Percentiles rank a stretch among this genome's conserved stretches.
These are phyloP conservation scores for Geranium rotundifolium DNA, from an alignment of 345 rosid species.

Conservation along the genomic window DNA sequence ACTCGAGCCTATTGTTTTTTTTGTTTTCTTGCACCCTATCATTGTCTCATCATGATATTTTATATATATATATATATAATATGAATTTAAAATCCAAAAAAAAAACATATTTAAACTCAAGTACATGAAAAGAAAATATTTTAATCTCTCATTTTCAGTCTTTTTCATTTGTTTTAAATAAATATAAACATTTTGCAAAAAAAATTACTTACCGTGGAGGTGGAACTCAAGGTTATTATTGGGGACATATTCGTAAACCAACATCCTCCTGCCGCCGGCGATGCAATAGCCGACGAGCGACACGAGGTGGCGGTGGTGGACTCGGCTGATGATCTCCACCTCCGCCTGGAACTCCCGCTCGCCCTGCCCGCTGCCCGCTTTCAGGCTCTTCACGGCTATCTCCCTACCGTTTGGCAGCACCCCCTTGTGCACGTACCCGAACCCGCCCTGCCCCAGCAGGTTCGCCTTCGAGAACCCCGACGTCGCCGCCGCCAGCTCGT, in stretches of 20 bases:
- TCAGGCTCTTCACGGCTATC: background rate
- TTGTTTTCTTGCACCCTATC: too few species aligned
- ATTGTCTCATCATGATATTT: too few species aligned
- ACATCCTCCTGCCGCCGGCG: conserved; percentile 44
- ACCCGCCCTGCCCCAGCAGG: conserved; percentile 6
- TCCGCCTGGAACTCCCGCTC: conserved; percentile 5
- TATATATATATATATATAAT: too few species aligned
- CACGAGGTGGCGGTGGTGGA: conserved; percentile 36
- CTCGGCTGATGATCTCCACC: too few species aligned
- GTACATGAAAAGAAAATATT: too few species aligned
- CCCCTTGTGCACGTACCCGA: conserved; percentile 7
- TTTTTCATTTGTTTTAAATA: too few species aligned
- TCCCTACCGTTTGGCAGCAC: conserved; percentile 1
- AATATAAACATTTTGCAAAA: too few species aligned
- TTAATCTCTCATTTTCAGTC: too few species aligned
- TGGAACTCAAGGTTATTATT: conserved; percentile 69
- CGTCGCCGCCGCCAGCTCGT: background rate
- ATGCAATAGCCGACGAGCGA: conserved; percentile 77
- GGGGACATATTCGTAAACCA: conserved; percentile 75
- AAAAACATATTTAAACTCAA: too few species aligned
- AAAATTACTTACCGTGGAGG: conserved; percentile 53
- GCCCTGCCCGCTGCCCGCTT: conserved; percentile 4
- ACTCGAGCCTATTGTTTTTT: too few species aligned
- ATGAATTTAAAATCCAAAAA: too few species aligned
- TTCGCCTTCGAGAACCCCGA: conserved; percentile 1